phyloP scores from a whole-genome alignment of 768 basidiomycete genomes.

The Serendipita sp. region DNA sequence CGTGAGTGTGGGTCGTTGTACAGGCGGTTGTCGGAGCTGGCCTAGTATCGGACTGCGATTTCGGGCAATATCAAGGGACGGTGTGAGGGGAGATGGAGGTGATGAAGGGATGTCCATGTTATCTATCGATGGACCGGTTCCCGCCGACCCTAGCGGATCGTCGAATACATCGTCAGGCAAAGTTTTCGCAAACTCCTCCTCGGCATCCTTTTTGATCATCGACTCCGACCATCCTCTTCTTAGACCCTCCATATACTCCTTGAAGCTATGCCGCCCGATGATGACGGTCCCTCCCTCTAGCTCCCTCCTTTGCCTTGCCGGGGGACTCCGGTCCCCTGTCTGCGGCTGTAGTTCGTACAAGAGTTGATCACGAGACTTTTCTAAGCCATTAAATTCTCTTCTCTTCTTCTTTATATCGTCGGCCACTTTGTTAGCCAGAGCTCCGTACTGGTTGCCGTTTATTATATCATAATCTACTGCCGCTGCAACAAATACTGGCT shows the following conservation, averaged over 20 bases:
- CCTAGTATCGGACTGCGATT: neutral
- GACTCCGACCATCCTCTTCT: slow-evolving; percentile 70
- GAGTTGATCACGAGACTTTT: slow-evolving; percentile 18
- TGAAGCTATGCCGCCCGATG: slow-evolving; percentile 78
- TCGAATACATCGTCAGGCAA: slow-evolving; percentile 68
- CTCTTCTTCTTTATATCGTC: slow-evolving; percentile 58
- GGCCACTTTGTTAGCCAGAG: slow-evolving; percentile 60
- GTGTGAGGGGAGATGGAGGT: slow-evolving; percentile 14
- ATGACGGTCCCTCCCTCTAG: slow-evolving; percentile 75
- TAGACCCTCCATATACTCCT: slow-evolving; percentile 87
- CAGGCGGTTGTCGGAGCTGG: slow-evolving; percentile 11
- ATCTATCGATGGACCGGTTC: slow-evolving; percentile 17
- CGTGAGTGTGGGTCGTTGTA: slow-evolving; percentile 10
- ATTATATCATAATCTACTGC: slow-evolving; percentile 85
- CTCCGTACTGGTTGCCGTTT: slow-evolving; percentile 69
- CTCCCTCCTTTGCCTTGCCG: slow-evolving; percentile 39
- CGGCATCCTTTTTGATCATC: slow-evolving; percentile 49
- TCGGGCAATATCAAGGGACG: slow-evolving; percentile 11
- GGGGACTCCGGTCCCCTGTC: slow-evolving; percentile 37
- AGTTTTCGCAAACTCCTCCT: slow-evolving; percentile 50
- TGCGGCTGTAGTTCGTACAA: slow-evolving; percentile 27
- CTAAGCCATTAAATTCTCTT: slow-evolving; percentile 49
- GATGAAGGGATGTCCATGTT: slow-evolving; percentile 24
- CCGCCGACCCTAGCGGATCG: slow-evolving; percentile 31
- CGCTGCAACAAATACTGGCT: slow-evolving; percentile 91